Base-by-base conservation (phyloP, 768 basidiomycete species). In the Kwoniella heveanensis region DNA sequence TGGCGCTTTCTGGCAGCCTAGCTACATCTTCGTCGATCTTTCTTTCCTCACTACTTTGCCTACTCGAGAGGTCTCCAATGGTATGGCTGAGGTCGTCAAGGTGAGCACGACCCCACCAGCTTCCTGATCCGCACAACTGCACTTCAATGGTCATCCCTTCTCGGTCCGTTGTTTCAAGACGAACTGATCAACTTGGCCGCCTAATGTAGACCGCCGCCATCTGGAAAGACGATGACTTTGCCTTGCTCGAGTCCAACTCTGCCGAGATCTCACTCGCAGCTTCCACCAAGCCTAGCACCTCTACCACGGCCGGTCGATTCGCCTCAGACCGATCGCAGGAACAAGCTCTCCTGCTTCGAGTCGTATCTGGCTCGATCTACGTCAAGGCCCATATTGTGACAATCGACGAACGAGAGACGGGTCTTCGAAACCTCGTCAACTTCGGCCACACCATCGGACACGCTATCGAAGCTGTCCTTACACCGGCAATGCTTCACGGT, bases 141-240 rank as follows among this genome's bases (percentile, higher is more conserved):
- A n/a, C n/a, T n/a, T n/a, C n/a, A n/a, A n/a, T n/a, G n/a, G n/a
- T n/a, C n/a, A n/a, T n/a, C n/a, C n/a, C n/a, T n/a, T n/a, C n/a
- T n/a, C n/a, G n/a, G n/a, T n/a, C n/a, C n/a, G n/a, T n/a, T n/a
- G n/a, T n/a, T n/a, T n/a, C n/a, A n/a, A n/a, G n/a, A n/a, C n/a
- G n/a, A n/a, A n/a, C n/a, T n/a, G n/a, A n/a, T n/a, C n/a, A n/a
- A n/a, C n/a, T n/a, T n/a, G n/a, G n/a, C n/a, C n/a, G n/a, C n/a
- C n/a, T n/a, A n/a, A n/a, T n/a, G 8, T 76, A 95, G 95, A 99
- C 96, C 25, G 95, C 96, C 5, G 96, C 94, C n/a, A 98, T 98
- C 74, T 97, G 95, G 95, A 87, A 91, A 79, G 93, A 91, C 72
- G 80, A 82, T 66, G 92, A 94, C 73, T 99, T 99, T 74, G 85